Evolutionary conservation across 139 green algal genomes (phyloP), one percentile per base, ranked within the genome.

Genomic region (Volvox reticuliferus): DNA sequence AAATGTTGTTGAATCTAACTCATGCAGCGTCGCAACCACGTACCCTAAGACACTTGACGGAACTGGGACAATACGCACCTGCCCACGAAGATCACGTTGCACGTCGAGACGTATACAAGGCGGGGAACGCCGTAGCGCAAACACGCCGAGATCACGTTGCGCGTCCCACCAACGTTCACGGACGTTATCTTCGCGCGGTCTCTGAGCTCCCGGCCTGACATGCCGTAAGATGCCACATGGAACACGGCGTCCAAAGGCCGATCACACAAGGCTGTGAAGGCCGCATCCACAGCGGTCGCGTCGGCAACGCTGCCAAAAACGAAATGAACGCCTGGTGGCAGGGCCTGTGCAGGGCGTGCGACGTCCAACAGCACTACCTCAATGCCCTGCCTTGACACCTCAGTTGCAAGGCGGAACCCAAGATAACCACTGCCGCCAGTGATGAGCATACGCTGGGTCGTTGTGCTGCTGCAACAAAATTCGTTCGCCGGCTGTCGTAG

Each of bases 171-270:
- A n/a, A 96, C 86, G 32, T 96, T 95, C 13, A 95, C 90, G 12
- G 85, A 75, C 16, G 1, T 18, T n/a, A 89, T 89, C 21, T 22
- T 75, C 9, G 17, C 69, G 6, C 3, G 67, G 18, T 88, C 69
- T 62, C 93, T 87, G 50, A 93, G 75, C 90, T 93, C 83, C 0
- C 55, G 19, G n/a, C 93, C 93, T 0, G 71, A 91, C 93, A 95
- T 95, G 71, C 93, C 93, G 61, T 92, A 95, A 16, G 82, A 92
- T 9, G 93, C 93, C n/a, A 94, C 82, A 71, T 95, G 93, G 71
- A 95, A 94, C 0, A 95, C 91, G 32, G 88, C 77, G 32, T 89
- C 85, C 26, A 80, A n/a, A 12, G 30, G 21, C 22, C 62, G 0
- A 30, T 21, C 9, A 67, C 82, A 1, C 18, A 30, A 44, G 37